Percentiles rank a stretch among this genome's conserved stretches.
phyloP scores from a whole-genome alignment of 768 basidiomycete genomes.

The Amanita rubescens region DNA sequence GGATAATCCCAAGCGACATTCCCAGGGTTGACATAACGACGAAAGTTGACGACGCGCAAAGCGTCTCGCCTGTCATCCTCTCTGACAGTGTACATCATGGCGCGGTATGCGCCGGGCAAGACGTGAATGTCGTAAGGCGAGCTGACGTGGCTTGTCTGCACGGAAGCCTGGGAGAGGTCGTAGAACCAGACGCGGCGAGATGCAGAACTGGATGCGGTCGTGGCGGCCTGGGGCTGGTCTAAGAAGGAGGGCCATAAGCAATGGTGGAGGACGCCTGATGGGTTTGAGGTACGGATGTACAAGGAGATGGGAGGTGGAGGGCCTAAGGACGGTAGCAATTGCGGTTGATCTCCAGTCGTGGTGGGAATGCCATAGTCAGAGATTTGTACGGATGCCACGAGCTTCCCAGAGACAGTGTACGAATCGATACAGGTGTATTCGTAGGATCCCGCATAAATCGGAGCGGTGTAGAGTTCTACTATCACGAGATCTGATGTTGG shows the following conservation, averaged over 20 bases:
- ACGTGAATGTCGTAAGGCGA: constrained; percentile 19
- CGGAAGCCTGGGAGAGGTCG: constrained; percentile 12
- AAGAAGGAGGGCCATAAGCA: constrained; percentile 23
- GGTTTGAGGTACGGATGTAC: constrained; percentile 23
- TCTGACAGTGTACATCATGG: constrained; percentile 32
- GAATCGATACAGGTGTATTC: constrained; percentile 11
- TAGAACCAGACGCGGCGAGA: constrained; percentile 16
- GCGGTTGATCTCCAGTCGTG: constrained; percentile 22
- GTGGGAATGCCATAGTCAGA: constrained; percentile 31
- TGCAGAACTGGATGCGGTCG: constrained; percentile 6
- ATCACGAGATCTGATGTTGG: constrained; percentile 15
- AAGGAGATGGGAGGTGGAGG: constrained; percentile 34
- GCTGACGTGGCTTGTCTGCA: constrained; percentile 8
- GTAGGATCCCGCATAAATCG: constrained; percentile 11
- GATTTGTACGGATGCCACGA: constrained; percentile 26
- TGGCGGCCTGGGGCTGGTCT: constrained; percentile 8
- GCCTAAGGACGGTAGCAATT: constrained; percentile 15
- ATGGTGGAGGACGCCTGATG: constrained; percentile 26
- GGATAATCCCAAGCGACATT: constrained; percentile 15
- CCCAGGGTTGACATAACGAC: constrained; percentile 30
- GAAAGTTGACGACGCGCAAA: constrained; percentile 27
- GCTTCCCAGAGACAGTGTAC: constrained; percentile 18
- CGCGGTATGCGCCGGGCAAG: constrained; percentile 36
- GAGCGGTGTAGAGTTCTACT: constrained; percentile 24
- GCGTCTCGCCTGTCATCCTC: constrained; percentile 24